Base-by-base conservation (phyloP, 2,329 filamentous ascomycete genomes). In the Neofusicoccum parvum region DNA sequence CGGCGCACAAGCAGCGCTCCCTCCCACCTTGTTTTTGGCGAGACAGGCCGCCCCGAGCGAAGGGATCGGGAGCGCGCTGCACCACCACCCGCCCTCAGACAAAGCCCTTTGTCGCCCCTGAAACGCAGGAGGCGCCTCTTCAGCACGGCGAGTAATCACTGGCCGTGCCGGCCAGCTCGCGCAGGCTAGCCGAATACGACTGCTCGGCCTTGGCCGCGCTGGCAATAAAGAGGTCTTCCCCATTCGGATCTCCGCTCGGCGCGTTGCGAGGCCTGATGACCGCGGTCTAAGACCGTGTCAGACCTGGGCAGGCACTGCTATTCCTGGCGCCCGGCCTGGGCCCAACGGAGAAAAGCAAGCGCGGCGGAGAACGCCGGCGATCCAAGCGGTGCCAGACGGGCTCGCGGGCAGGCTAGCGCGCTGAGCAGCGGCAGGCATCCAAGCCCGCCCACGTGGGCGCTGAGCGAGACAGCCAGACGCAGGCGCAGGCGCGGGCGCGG, bases 201-300 rank as follows among this genome's bases (percentile, higher is more conserved):
- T 39, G 51, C 45, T 50, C 32, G 48, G 45, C 37, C 59, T 51
- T 62, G 59, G 46, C 59, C 56, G 43, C 27, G 56, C 56, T 60
- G 56, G 56, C 56, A 64, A 64, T 64, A 64, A 64, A 60, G 56
- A 60, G 32, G 41, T 60, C 56, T 60, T 60, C 56, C 56, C 56
- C 43, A 64, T 64, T 64, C 62, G 62, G 62, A 56, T 65, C 62
- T 65, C 62, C 62, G 62, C 62, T 65, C 62, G 62, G 62, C 43
- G 49, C 62, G 39, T 54, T 43, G 41, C 49, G 62, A 64, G 62
- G 62, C 62, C 49, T 64, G 62, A 54, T 64, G 62, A 64, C 62
- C 56, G 56, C n/a, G 59, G 59, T 62, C 59, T 65, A 56, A 58
- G 62, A 65, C 62, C 51, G 62, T 56, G 50, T 65, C 49, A 65